Conservation (phyloP, 1,284 basidiomycete species). For the Pisolithus thermaeus region DNA sequence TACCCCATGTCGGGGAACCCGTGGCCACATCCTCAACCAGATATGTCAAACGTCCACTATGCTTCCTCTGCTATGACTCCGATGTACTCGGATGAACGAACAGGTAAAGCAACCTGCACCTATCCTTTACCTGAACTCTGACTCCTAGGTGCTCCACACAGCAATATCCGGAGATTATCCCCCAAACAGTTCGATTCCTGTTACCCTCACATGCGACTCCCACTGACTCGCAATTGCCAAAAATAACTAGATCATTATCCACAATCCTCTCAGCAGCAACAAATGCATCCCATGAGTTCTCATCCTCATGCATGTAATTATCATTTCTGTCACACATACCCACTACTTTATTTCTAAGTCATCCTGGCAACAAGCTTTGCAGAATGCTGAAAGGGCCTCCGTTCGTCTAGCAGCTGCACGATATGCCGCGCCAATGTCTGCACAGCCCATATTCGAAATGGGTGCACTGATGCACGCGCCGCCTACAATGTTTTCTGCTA, state of each 20-base stretch:
- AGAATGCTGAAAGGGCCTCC: slow-evolving; percentile 47
- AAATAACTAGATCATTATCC: slow-evolving; percentile 21
- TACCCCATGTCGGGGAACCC: slow-evolving; percentile 21
- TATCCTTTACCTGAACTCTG: slow-evolving; percentile 11
- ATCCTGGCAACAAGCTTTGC: slow-evolving; percentile 35
- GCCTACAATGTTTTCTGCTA: slow-evolving; percentile 24
- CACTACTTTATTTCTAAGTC: slow-evolving; percentile 15
- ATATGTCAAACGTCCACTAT: slow-evolving; percentile 28
- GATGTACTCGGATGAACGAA: slow-evolving; percentile 43
- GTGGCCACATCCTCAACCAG: slow-evolving; percentile 24
- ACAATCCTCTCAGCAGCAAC: slow-evolving; percentile 27
- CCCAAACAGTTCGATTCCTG: slow-evolving; percentile 23
- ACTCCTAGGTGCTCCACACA: slow-evolving; percentile 15
- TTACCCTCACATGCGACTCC: background rate
- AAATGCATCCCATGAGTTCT: slow-evolving; percentile 22
- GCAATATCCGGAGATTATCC: slow-evolving; percentile 26
- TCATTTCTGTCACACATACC: slow-evolving; percentile 11
- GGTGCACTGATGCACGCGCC: slow-evolving; percentile 29
- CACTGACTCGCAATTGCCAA: slow-evolving; percentile 13
- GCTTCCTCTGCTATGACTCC: slow-evolving; percentile 32
- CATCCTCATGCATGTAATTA: slow-evolving; percentile 30
- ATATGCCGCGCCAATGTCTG: slow-evolving; percentile 31
- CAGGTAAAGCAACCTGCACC: slow-evolving; percentile 28
- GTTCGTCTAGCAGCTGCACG: slow-evolving; percentile 48
- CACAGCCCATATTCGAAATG: slow-evolving; percentile 30